These are phyloP conservation scores for Raphanus sativus DNA, from an alignment of 345 rosid genomes.

Conservation along the genomic window DNA sequence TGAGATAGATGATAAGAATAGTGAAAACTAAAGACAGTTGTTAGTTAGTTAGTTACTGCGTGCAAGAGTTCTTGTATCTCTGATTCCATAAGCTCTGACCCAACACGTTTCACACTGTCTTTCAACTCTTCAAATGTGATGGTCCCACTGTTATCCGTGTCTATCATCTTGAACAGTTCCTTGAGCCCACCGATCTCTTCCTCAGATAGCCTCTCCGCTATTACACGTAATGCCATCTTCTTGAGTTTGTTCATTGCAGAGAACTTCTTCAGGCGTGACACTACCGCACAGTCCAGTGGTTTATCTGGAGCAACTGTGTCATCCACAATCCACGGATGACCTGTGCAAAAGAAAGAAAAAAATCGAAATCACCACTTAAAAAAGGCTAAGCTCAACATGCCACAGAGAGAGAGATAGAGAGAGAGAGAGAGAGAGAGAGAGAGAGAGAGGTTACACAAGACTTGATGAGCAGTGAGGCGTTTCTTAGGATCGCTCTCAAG, in stretches of 20 bases:
- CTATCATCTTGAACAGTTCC: too few relatives aligned
- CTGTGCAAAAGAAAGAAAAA: conserved; percentile 39
- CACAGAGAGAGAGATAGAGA: too few relatives aligned
- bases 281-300: conserved; percentile 76
- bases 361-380: background rate
- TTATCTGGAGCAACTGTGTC: conserved; percentile 78
- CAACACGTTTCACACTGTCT: conserved; percentile 50
- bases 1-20: background rate
- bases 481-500: conserved; percentile 58
- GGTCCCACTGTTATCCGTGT: too few relatives aligned
- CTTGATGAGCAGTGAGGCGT: conserved; percentile 74
- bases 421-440: too few relatives aligned
- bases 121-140: too few relatives aligned
- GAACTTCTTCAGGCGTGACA: conserved; percentile 68
- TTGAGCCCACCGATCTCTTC: conserved; percentile 22
- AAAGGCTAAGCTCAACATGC: background rate
- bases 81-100: conserved; percentile 78
- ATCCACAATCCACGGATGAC: conserved; percentile 84
- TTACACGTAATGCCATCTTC: conserved; percentile 82
- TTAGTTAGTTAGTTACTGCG: conserved; percentile 46
- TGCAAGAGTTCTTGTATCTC: conserved; percentile 73
- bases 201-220: conserved; percentile 74
- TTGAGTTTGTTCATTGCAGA: conserved; percentile 86
- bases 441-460: conserved; percentile 53
- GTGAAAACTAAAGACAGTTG: background rate